Base-by-base conservation (phyloP, 2,329 filamentous ascomycete species). In the Thelonectria rubi region DNA sequence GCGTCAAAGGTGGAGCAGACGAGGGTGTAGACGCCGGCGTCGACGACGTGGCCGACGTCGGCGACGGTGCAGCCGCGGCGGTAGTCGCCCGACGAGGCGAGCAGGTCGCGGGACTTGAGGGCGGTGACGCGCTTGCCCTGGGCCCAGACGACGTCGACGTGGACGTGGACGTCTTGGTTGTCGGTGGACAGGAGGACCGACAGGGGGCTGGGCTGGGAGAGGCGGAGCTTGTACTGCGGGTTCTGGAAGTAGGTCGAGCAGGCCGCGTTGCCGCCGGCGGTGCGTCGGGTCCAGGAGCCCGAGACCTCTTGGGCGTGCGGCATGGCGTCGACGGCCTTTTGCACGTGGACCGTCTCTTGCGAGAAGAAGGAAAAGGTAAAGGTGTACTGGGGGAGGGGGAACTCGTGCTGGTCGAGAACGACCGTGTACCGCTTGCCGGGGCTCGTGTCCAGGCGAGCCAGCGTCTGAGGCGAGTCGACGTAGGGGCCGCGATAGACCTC, bases 1-100 rank as follows among this genome's bases (percentile, higher is more conserved):
- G 90, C 84, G 65, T 97, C 93, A 74, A 96, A 98, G 0, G 94
- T 97, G 2, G 93, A 97, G 74, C 91, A 94, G 7, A 97, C 90
- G 58, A 97, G 84, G 0, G 92, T 97, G 76, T 98, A 99, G 0
- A 83, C 83, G 0, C 94, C 94, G 1, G 86, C 79, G 40, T 88
- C 87, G 17, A 97, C 87, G 17, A 97, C 79, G 18, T 80, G 65
- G 72, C 71, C 75, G 67, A 86, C 79, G 64, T 91, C 86, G 3
- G 90, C 88, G 32, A 93, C 81, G 4, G 91, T 91, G 73, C 91
- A 92, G 26, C 91, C 91, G 26, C 90, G 88, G 50, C 91, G 88
- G 77, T 99, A 97, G 68, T 97, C 93, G n/a, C 92, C 92, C 34
- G 92, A 96, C 58, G 92, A 90, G 20, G 86, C 86, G 21, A 96